phyloP scores from a whole-genome alignment of 2,329 filamentous ascomycete species.

The Xenoacremonium recifei region DNA sequence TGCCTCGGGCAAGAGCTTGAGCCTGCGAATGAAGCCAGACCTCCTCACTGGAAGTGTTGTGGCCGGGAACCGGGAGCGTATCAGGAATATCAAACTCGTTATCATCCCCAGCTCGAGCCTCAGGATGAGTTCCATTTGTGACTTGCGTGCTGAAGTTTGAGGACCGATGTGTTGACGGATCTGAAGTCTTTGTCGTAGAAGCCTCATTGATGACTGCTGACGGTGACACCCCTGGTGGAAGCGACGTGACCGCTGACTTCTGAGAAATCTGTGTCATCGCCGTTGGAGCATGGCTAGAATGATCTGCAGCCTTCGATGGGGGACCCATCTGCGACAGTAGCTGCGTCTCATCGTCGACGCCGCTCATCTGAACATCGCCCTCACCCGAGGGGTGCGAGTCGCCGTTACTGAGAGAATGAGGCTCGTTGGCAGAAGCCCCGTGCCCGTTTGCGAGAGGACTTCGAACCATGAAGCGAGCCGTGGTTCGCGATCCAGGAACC shows the following conservation, averaged over 20 bases:
- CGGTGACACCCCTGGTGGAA: slow-evolving; percentile 58
- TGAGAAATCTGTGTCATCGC: slow-evolving; percentile 63
- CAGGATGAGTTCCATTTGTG: slow-evolving; percentile 63
- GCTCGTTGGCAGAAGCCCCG: slow-evolving; percentile 34
- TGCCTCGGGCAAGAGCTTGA: slow-evolving; percentile 45
- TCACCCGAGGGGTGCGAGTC: slow-evolving; percentile 48
- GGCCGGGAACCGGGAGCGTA: slow-evolving; percentile 47
- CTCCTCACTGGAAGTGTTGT: slow-evolving; percentile 51
- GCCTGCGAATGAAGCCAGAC: slow-evolving; percentile 60
- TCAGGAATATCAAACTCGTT: slow-evolving; percentile 50
- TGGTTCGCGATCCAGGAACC: slow-evolving; percentile 53
- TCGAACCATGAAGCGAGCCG: slow-evolving; percentile 55
- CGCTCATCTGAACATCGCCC: slow-evolving; percentile 62
- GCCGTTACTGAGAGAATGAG: slow-evolving; percentile 53
- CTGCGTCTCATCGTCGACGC: slow-evolving; percentile 47
- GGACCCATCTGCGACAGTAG: slow-evolving; percentile 52
- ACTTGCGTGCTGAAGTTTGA: slow-evolving; percentile 68
- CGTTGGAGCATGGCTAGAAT: slow-evolving; percentile 37
- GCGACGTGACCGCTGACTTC: slow-evolving; percentile 56
- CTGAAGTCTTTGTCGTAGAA: slow-evolving; percentile 88
- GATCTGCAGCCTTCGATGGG: slow-evolving; percentile 39
- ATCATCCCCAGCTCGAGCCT: slow-evolving; percentile 35
- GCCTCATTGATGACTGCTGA: slow-evolving; percentile 74
- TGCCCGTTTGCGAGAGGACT: slow-evolving; percentile 61
- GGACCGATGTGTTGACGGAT: slow-evolving; percentile 63